phyloP scores from a whole-genome alignment of 352 stramenopile species.

The Pythium grandisporangium region DNA sequence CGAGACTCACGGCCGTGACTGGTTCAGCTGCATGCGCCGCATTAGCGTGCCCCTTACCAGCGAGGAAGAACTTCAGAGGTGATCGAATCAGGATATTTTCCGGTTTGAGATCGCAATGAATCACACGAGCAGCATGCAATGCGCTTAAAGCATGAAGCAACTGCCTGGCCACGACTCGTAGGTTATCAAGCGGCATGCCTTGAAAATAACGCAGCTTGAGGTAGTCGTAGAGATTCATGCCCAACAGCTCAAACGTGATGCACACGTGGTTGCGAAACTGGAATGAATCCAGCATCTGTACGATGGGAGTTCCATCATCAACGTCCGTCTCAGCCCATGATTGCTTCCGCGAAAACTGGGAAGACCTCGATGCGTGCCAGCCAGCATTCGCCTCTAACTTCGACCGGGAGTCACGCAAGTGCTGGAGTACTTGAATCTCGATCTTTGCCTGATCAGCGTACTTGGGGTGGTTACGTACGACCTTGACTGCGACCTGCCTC shows the following conservation, averaged over 20 bases:
- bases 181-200: constrained; percentile 85
- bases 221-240: constrained; percentile 95
- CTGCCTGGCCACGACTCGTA: constrained; percentile 87
- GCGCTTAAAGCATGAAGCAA: constrained; percentile 74
- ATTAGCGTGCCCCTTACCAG: constrained; percentile 47
- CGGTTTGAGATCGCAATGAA: constrained; percentile 98
- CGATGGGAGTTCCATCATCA: no score
- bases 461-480: constrained; percentile 96
- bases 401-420: constrained; percentile 56
- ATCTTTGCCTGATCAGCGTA: constrained; percentile 94
- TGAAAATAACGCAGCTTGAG: constrained; percentile 94
- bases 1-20: constrained; percentile 61
- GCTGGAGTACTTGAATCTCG: constrained; percentile 92
- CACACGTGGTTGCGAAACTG: constrained; percentile 92
- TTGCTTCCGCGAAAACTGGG: no score
- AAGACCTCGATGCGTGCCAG: constrained; percentile 13
- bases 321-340: no score
- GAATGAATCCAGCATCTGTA: constrained; percentile 92
- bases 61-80: constrained; percentile 44
- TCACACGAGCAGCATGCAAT: constrained; percentile 74
- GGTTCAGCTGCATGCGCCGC: constrained; percentile 52
- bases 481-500: constrained; percentile 93
- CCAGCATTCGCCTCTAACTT: constrained; percentile 13
- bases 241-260: constrained; percentile 95
- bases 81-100: constrained; percentile 90